Percentiles rank a stretch among this genome's conserved stretches.
phyloP scores from a whole-genome alignment of 805 yeast species.

The Ogataea ramenticola region DNA sequence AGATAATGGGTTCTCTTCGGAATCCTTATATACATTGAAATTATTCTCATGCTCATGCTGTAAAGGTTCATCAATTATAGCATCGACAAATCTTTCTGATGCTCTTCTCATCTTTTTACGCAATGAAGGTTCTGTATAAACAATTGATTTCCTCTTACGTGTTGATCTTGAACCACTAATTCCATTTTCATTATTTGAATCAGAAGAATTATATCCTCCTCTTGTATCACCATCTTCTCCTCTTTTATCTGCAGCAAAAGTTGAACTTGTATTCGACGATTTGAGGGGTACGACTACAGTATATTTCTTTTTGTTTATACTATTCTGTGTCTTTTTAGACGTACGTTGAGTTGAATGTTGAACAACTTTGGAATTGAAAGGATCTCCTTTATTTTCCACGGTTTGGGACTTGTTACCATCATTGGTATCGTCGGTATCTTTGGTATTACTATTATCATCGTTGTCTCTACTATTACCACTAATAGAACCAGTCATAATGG shows the following conservation, averaged over 20 bases:
- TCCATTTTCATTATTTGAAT: background rate
- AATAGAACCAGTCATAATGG: background rate
- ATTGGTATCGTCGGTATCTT: background rate
- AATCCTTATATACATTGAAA: no score
- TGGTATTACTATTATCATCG: background rate
- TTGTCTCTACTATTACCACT: background rate
- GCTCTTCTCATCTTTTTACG: slow-evolving; percentile 65
- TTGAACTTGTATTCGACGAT: background rate
- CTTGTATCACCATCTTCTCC: background rate
- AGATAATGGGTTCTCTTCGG: background rate
- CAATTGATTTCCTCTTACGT: slow-evolving; percentile 49
- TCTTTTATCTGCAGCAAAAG: background rate
- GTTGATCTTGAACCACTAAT: background rate
- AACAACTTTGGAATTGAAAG: background rate
- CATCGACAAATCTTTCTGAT: slow-evolving; percentile 52
- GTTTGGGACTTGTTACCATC: background rate
- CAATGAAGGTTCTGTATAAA: slow-evolving; percentile 62
- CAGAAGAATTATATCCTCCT: background rate
- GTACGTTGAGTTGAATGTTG: background rate
- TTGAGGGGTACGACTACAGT: no score
- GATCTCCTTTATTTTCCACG: background rate
- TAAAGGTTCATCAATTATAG: slow-evolving; percentile 35
- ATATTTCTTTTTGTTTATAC: background rate
- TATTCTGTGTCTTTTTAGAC: background rate
- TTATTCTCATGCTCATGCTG: no score